Conservation (phyloP, 805 yeast genomes). For the Pichia sporocuriosa region DNA sequence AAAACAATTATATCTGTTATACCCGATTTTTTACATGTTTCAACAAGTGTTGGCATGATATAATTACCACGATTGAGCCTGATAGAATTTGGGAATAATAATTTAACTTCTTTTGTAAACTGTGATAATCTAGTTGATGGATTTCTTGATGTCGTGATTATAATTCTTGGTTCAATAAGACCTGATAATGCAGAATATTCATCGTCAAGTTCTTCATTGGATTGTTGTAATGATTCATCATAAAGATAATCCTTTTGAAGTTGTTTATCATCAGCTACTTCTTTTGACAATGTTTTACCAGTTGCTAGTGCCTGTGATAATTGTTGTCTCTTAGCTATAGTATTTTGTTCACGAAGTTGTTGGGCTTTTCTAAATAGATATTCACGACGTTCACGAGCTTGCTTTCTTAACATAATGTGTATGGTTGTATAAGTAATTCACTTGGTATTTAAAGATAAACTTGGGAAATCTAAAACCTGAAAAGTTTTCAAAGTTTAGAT, state of each 20-base stretch:
- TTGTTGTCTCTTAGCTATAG: constrained; percentile 80
- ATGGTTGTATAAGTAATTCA: not conserved
- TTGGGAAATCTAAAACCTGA: not conserved
- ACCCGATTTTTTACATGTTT: constrained; percentile 70
- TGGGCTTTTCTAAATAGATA: constrained; percentile 84
- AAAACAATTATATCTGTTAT: constrained; percentile 79
- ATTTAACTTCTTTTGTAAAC: constrained; percentile 85
- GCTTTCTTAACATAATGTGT: constrained; percentile 65
- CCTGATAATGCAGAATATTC: constrained; percentile 89
- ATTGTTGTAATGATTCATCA: constrained; percentile 66
- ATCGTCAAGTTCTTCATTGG: constrained; percentile 57
- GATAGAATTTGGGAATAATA: constrained; percentile 83
- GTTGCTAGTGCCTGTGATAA: constrained; percentile 82
- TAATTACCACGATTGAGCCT: constrained; percentile 92
- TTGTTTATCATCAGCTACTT: constrained; percentile 78
- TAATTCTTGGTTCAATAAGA: constrained; percentile 78
- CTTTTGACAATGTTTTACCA: constrained; percentile 87
- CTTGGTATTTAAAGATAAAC: not conserved
- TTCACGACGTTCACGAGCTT: constrained; percentile 94
- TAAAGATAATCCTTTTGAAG: constrained; percentile 76
- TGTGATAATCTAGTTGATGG: constrained; percentile 83
- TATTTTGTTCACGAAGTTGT: constrained; percentile 81
- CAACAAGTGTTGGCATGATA: constrained; percentile 74
- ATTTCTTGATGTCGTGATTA: constrained; percentile 90
- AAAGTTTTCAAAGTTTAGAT: not conserved